A percentile compares a stretch with the other conserved stretches of the same genome.
phyloP scores from a whole-genome alignment of 805 yeast species.

The Metschnikowia similis region DNA sequence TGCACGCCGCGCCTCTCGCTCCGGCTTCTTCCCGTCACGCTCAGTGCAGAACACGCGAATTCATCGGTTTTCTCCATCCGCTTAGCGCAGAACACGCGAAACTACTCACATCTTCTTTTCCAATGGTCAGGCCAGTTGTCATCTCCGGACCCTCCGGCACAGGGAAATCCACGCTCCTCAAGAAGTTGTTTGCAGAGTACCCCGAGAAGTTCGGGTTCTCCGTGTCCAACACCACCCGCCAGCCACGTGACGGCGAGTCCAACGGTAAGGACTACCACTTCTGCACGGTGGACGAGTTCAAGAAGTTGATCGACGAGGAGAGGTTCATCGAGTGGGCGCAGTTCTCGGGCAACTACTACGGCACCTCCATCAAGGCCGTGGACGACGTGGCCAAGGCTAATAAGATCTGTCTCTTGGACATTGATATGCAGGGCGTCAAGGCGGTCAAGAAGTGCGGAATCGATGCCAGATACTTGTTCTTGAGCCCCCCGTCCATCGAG shows the following conservation, averaged over 20 bases:
- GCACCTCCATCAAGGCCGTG: slow-evolving; percentile 86
- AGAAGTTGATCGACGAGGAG: slow-evolving; percentile 63
- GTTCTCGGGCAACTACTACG: slow-evolving; percentile 96
- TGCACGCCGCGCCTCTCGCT: too few species aligned
- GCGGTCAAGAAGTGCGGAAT: slow-evolving; percentile 78
- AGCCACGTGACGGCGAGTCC: slow-evolving; percentile 87
- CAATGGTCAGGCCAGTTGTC: slow-evolving; percentile 73
- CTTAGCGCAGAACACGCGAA: not conserved
- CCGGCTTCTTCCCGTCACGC: too few species aligned
- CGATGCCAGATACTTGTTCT: slow-evolving; percentile 79
- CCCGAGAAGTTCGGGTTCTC: slow-evolving; percentile 92
- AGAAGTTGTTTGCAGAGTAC: slow-evolving; percentile 82
- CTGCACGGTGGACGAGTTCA: slow-evolving; percentile 73
- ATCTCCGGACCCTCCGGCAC: slow-evolving; percentile 96
- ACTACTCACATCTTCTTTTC: not conserved
- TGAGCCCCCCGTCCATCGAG: slow-evolving; percentile 91
- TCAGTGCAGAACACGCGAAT: too few species aligned
- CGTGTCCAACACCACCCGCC: slow-evolving; percentile 88
- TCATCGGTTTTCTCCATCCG: too few species aligned
- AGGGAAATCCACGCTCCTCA: slow-evolving; percentile 91
- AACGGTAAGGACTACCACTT: slow-evolving; percentile 90
- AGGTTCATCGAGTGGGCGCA: slow-evolving; percentile 97
- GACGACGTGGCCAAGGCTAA: slow-evolving; percentile 62
- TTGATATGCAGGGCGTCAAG: slow-evolving; percentile 99
- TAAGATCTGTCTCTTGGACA: slow-evolving; percentile 85